Evolutionary conservation across 139 green algal species (phyloP).

Genomic region (Tetradesmus obliquus): DNA sequence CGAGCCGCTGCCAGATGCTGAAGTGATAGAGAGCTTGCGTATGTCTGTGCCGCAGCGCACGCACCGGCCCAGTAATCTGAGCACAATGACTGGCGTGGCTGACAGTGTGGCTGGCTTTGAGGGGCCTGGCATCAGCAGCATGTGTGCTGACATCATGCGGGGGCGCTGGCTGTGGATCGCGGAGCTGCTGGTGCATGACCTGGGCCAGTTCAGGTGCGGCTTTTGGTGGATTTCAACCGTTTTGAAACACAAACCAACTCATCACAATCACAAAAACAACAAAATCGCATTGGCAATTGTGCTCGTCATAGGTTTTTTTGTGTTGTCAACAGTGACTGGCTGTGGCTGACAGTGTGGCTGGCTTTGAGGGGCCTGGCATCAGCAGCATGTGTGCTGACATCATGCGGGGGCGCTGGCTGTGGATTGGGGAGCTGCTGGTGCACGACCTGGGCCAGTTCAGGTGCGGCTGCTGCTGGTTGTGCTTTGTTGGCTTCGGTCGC

Average conservation of each 20-base stretch:
- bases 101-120: constrained; percentile 38
- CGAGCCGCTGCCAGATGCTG: constrained; percentile 21
- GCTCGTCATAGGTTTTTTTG: too few species aligned
- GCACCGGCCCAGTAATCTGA: background rate
- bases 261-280: too few species aligned
- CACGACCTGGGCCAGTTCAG: constrained; percentile 53
- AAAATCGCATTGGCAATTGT: too few species aligned
- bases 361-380: constrained; percentile 37
- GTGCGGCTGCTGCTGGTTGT: background rate
- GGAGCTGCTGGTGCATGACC: constrained; percentile 45
- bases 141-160: constrained; percentile 43
- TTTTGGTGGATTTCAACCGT: too few species aligned
- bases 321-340: background rate
- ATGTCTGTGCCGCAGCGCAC: background rate
- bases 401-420: constrained; percentile 42
- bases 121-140: constrained; percentile 8
- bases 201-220: constrained; percentile 51
- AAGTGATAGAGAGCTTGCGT: constrained; percentile 29
- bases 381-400: constrained; percentile 32
- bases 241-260: too few species aligned
- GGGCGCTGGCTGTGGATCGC: constrained; percentile 40
- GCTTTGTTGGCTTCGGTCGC: too few species aligned
- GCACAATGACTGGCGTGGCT: background rate
- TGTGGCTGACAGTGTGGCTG: background rate
- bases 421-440: constrained; percentile 44